These are phyloP conservation scores for Dothidotthia symphoricarpi DNA, from an alignment of 2,329 filamentous ascomycete genomes.

Conservation along the genomic window DNA sequence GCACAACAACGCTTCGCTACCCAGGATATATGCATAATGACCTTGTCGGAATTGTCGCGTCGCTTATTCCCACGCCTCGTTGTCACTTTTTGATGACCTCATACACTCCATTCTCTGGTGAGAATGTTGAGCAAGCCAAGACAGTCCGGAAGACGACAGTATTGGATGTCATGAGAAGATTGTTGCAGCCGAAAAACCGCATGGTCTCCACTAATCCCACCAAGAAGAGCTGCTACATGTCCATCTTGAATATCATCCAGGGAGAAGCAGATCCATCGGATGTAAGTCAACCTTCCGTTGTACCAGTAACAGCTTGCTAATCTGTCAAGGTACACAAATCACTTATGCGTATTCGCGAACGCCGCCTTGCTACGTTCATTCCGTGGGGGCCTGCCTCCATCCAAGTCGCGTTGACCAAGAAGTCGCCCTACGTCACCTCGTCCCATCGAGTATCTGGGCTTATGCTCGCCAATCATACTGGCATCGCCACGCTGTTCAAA, in stretches of 20 bases:
- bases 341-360: slow-evolving; percentile 89
- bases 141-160: slow-evolving; percentile 98
- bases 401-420: slow-evolving; percentile 93
- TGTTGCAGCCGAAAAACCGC: slow-evolving; percentile 96
- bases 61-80: slow-evolving; percentile 90
- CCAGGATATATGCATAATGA: slow-evolving; percentile 99
- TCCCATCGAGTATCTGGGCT: slow-evolving; percentile 91
- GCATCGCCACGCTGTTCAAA: slow-evolving; percentile 95
- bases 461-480: slow-evolving; percentile 98
- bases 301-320: slow-evolving; percentile 7
- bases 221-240: slow-evolving; percentile 99
- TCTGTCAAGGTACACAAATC: slow-evolving; percentile 78
- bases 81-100: slow-evolving; percentile 98
- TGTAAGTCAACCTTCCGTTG: slow-evolving; percentile 43
- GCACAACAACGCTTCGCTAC: slow-evolving; percentile 92
- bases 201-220: slow-evolving; percentile 96
- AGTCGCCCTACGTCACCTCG: slow-evolving; percentile 92
- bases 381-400: slow-evolving; percentile 98
- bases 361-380: slow-evolving; percentile 91
- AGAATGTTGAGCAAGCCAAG: slow-evolving; percentile 95
- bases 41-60: slow-evolving; percentile 92
- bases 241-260: slow-evolving; percentile 97
- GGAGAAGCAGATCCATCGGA: slow-evolving; percentile 97
- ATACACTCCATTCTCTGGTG: slow-evolving; percentile 95
- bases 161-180: slow-evolving; percentile 90